These are phyloP conservation scores for Turritis glabra DNA, from an alignment of 345 rosid species.

Conservation along the genomic window DNA sequence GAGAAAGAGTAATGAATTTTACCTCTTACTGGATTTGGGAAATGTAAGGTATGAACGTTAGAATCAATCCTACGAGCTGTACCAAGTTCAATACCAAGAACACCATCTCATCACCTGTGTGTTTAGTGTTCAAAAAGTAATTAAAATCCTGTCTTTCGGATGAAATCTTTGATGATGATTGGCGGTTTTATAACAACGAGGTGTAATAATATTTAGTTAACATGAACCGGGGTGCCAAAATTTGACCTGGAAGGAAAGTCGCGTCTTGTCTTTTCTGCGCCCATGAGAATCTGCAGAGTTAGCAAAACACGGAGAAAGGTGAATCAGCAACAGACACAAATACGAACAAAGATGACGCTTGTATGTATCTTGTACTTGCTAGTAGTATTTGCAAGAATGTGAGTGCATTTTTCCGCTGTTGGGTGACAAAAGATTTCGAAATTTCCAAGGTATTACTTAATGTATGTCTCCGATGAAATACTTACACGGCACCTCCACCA, in stretches of 20 bases:
- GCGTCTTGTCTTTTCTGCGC: constrained; percentile 27
- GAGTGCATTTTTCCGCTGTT: neutral
- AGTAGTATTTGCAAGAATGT: neutral
- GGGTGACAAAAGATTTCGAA: neutral
- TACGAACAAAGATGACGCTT: constrained; percentile 7
- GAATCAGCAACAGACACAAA: neutral
- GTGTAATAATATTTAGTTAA: neutral
- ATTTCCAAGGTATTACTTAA: neutral
- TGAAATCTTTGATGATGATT: neutral
- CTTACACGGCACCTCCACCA: constrained; percentile 33
- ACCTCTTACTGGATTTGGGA: constrained; percentile 11
- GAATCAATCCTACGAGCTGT: constrained; percentile 21
- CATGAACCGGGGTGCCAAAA: neutral
- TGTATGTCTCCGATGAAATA: neutral
- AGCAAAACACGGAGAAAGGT: neutral
- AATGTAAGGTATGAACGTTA: constrained; percentile 28
- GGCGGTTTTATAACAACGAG: neutral
- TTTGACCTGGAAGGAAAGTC: constrained; percentile 19
- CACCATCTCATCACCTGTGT: constrained; percentile 34
- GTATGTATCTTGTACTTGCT: neutral
- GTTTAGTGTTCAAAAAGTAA: neutral
- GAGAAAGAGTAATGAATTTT: neutral
- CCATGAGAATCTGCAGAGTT: constrained; percentile 25
- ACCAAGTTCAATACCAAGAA: constrained; percentile 34
- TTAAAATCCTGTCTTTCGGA: neutral